These are phyloP conservation scores for Bacterosira constricta DNA, from an alignment of 108 stramenopile species.

Conservation along the genomic window DNA sequence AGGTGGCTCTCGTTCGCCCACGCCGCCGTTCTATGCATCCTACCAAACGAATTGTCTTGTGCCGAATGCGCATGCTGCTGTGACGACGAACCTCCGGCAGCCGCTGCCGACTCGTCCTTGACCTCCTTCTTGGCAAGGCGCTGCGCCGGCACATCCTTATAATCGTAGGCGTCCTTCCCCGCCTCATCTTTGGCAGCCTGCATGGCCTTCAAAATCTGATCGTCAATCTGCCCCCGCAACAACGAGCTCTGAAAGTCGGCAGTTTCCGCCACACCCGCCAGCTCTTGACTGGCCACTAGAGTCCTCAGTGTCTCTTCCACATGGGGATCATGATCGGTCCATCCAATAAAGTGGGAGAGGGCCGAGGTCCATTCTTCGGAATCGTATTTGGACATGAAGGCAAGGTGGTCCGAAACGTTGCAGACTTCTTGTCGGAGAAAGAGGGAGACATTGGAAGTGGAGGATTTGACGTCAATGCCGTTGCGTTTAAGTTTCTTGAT, in stretches of 20 bases:
- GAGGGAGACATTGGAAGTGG: constrained; percentile 73
- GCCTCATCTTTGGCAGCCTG: constrained; percentile 66
- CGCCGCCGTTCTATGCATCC: not conserved
- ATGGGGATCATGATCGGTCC: constrained; percentile 55
- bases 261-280: constrained; percentile 53
- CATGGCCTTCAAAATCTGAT: constrained; percentile 77
- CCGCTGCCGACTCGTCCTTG: not conserved
- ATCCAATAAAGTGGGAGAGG: constrained; percentile 72
- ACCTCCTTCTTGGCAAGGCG: not conserved
- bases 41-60: not conserved
- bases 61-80: not conserved
- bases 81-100: not conserved
- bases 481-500: constrained; percentile 92
- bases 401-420: constrained; percentile 87
- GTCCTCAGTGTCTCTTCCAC: constrained; percentile 48
- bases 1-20: constrained; percentile 13
- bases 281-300: constrained; percentile 56
- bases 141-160: constrained; percentile 15
- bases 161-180: constrained; percentile 35
- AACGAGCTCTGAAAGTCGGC: constrained; percentile 74
- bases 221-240: constrained; percentile 74
- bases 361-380: constrained; percentile 85
- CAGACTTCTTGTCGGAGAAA: constrained; percentile 90
- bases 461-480: constrained; percentile 80
- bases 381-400: constrained; percentile 78